These are phyloP conservation scores for Capronia epimyces DNA, from an alignment of 2,329 filamentous ascomycete genomes.

Conservation along the genomic window DNA sequence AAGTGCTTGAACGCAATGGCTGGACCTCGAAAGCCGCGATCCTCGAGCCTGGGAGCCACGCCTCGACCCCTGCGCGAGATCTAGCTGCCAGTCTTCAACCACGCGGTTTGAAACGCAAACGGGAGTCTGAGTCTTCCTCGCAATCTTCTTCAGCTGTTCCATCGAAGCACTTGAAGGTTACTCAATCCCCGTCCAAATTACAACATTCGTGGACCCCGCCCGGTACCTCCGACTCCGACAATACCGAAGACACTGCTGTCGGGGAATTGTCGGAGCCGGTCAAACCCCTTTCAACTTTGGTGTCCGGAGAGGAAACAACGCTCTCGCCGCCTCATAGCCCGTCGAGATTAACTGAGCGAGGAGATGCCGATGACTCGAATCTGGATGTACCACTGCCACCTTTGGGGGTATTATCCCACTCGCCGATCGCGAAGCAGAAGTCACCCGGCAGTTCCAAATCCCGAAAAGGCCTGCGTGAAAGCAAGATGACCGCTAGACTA, in stretches of 20 bases:
- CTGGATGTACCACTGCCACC: background rate
- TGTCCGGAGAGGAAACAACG: constrained; percentile 3
- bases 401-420: background rate
- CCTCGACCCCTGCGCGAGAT: constrained; percentile 14
- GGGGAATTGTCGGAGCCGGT: constrained; percentile 2
- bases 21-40: constrained; percentile 56
- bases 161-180: constrained; percentile 15
- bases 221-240: constrained; percentile 18
- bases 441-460: constrained; percentile 3
- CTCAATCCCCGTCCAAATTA: constrained; percentile 29
- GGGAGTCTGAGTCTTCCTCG: constrained; percentile 14
- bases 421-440: background rate
- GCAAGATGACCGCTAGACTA: constrained; percentile 17
- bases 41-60: constrained; percentile 14
- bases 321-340: constrained; percentile 27
- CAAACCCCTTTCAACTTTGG: background rate
- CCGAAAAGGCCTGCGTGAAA: constrained; percentile 4
- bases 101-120: constrained; percentile 23
- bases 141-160: constrained; percentile 11
- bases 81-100: background rate
- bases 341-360: background rate
- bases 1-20: constrained; percentile 68
- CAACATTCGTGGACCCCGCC: constrained; percentile 29
- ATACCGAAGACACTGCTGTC: background rate
- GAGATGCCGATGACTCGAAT: background rate